Evolutionary conservation across 176 grass and related monocot species (phyloP), one percentile per base, ranked within the genome.

Genomic region (Melocanna baccifera): DNA sequence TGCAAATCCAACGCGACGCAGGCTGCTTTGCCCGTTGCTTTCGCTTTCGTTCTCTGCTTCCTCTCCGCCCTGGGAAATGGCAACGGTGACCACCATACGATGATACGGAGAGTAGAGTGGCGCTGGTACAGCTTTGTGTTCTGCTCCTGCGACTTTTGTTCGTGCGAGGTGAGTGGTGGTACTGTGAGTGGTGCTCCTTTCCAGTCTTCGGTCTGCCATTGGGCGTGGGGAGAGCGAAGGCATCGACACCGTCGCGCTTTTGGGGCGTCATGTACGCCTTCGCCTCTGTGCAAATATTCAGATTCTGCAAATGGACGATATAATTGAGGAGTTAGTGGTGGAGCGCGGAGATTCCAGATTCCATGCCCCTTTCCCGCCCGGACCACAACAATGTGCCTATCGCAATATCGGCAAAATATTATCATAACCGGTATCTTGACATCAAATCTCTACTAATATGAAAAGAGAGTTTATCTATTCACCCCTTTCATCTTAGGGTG

Each of bases 301-400:
- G 89, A 87, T 90, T 87, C 89, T 41, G 80, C 87, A 87, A 91
- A 87, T 91, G 89, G 89, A 22, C 25, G 73, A 55, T 46, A 91
- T 91, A 84, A 87, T 87, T 87, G 85, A 80, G 75, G 80, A 59
- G 67, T 39, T 46, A 29, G 89, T 79, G 75, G 89, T 42, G 62
- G 80, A 84, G 85, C 51, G 51, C 20, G 5, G 75, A 91, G 89
- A 87, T 87, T 79, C 89, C 80, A 91, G 89, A 84, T 87, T 91
- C 89, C 85, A 20, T 1, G 22, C 22, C 36, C 1, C 23, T 81
- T 69, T 90, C 75, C 67, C 34, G 39, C 50, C 63, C 55, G 80
- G 85, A 84, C 85, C 84, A 87, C 80, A 37, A 22, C 1, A 42
- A 87, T 59, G 89, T 91, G 84, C 75, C 41, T 16, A 67, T 87